Evolutionary conservation across 2,329 filamentous ascomycete genomes (phyloP).

Genomic region (Aspergillus brasiliensis): DNA sequence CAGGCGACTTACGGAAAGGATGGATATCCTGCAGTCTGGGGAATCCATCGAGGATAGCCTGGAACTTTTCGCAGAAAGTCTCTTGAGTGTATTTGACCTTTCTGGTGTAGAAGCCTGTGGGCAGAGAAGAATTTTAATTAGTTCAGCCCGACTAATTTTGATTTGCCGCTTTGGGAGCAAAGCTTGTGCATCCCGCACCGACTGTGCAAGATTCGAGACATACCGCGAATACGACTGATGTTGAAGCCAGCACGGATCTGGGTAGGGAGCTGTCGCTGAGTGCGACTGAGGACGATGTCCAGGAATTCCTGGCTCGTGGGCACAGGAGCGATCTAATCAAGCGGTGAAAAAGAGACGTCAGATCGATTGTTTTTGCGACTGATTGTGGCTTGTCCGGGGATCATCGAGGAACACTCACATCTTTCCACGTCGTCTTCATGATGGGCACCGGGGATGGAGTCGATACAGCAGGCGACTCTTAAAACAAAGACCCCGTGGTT

Average conservation of each 20-base stretch:
- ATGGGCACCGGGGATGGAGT: constrained; percentile 35
- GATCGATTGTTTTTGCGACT: background rate
- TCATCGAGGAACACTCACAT: constrained; percentile 39
- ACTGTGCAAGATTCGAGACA: constrained; percentile 8
- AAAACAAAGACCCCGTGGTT: constrained; percentile 4
- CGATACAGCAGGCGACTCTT: constrained; percentile 9
- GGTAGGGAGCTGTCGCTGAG: constrained; percentile 88
- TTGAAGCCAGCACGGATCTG: constrained; percentile 96
- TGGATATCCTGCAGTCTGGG: constrained; percentile 92
- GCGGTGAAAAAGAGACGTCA: constrained; percentile 41
- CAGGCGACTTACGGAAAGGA: constrained; percentile 71
- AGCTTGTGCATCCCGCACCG: background rate
- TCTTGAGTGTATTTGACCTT: constrained; percentile 99
- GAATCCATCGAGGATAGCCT: constrained; percentile 87
- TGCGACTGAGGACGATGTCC: constrained; percentile 93
- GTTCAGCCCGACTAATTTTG: constrained; percentile 19
- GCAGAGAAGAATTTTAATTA: constrained; percentile 29
- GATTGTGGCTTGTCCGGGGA: background rate
- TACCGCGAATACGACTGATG: constrained; percentile 82
- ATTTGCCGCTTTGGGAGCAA: background rate
- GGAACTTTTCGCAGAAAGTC: constrained; percentile 93
- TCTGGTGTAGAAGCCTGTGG: constrained; percentile 82
- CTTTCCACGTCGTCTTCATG: constrained; percentile 65
- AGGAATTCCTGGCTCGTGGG: constrained; percentile 94
- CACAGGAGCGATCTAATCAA: constrained; percentile 71